phyloP scores from a whole-genome alignment of 306 rosid genomes.

The Vigna hirtella region DNA sequence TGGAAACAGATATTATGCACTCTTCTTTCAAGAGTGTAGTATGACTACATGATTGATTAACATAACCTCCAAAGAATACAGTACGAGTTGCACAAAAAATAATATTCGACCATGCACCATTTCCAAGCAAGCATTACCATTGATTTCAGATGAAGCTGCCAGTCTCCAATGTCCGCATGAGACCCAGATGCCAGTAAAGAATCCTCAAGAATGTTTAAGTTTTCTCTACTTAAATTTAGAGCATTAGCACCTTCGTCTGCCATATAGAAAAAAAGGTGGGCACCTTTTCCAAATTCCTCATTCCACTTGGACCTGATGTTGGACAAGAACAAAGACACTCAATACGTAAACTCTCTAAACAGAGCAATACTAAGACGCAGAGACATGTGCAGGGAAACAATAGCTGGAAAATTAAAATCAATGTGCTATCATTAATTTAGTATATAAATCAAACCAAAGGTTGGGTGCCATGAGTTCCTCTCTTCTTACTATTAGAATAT shows the following conservation, averaged over 20 bases:
- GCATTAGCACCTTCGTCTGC: conserved; percentile 83
- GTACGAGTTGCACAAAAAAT: conserved; percentile 20
- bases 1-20: conserved; percentile 5
- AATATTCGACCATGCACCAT: conserved; percentile 34
- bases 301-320: conserved; percentile 64
- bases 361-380: background rate
- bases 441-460: too few species aligned
- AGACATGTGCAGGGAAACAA: background rate
- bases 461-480: too few species aligned
- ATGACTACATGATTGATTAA: background rate
- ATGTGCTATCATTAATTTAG: background rate
- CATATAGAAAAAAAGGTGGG: conserved; percentile 86
- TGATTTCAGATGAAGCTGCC: conserved; percentile 95
- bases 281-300: conserved; percentile 57
- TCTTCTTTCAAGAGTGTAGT: conserved; percentile 10
- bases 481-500: too few species aligned
- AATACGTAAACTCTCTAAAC: conserved; percentile 19
- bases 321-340: conserved; percentile 39
- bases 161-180: conserved; percentile 74
- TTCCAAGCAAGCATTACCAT: conserved; percentile 61
- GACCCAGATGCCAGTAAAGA: conserved; percentile 83
- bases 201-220: conserved; percentile 53
- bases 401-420: background rate
- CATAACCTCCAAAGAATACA: conserved; percentile 20
- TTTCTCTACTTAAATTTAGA: conserved; percentile 61